Evolutionary conservation across 2,329 filamentous ascomycete genomes (phyloP).

Genomic region (Aspergillus sp.): DNA sequence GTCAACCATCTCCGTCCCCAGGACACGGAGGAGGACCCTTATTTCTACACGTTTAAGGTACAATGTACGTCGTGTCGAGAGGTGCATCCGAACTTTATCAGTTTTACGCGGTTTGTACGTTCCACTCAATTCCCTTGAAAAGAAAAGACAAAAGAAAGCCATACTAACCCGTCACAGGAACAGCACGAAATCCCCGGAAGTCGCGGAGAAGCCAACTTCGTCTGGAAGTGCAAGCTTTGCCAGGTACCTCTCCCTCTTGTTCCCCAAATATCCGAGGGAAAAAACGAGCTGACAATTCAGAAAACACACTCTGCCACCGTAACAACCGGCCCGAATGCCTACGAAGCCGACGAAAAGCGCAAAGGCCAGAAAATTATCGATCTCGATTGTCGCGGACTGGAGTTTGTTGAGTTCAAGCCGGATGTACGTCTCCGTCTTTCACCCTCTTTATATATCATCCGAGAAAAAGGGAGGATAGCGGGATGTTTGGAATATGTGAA

Average conservation of each 20-base stretch:
- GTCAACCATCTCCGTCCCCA: conserved; percentile 83
- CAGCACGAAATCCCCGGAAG: conserved; percentile 86
- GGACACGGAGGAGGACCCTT: conserved; percentile 74
- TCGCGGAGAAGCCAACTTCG: conserved; percentile 93
- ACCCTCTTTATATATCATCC: background rate
- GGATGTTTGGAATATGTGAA: background rate
- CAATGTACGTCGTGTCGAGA: conserved; percentile 98
- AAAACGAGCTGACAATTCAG: conserved; percentile 11
- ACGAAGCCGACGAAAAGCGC: conserved; percentile 47
- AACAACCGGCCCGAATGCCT: conserved; percentile 63
- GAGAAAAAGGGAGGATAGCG: conserved; percentile 4
- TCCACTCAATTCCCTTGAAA: background rate
- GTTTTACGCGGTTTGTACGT: conserved; percentile 80
- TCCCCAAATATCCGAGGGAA: background rate
- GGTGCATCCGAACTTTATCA: conserved; percentile 77
- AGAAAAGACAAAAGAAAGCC: no score
- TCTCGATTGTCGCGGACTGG: conserved; percentile 88
- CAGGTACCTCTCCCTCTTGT: conserved; percentile 53
- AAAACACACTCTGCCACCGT: conserved; percentile 65
- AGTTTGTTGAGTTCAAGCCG: conserved; percentile 83
- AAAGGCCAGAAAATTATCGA: conserved; percentile 75
- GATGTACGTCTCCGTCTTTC: conserved; percentile 54
- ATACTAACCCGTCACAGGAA: conserved; percentile 52
- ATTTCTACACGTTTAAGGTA: conserved; percentile 97
- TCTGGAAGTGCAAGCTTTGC: conserved; percentile 99